Base-by-base conservation (phyloP, 495 filamentous ascomycete genomes). In the Penicillium angulare region DNA sequence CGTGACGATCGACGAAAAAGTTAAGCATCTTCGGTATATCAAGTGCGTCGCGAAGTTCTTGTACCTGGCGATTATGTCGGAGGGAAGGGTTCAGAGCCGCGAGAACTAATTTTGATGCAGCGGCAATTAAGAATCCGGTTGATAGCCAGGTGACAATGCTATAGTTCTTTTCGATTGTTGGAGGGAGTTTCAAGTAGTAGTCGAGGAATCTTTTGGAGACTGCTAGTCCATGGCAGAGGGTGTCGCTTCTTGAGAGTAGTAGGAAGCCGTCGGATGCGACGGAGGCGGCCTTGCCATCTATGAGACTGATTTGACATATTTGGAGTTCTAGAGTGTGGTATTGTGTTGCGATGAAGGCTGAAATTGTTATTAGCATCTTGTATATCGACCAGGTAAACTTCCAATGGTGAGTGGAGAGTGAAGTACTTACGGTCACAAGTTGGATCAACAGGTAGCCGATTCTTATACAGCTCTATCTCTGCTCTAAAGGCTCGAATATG, bases 61-160 rank as follows among this genome's bases (percentile, higher is more conserved):
- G 38, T n/a, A 56, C 48, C 27, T 55, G 53, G 7, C 26, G 17
- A 34, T 55, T 42, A 32, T 56, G 20, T 32, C 53, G 48, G 16
- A 56, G 34, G 38, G 53, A 52, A 23, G 53, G 48, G 23, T 56
- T 49, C 36, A 56, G 35, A n/a, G 53, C 46, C 20, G 49, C 53
- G 22, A 56, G 36, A 36, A 43, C 49, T 3, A 56, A 43, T 43
- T 56, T 56, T 32, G 48, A 56, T 48, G 53, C 50, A 17, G 49
- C 48, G 40, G 53, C 53, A 18, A 56, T n/a, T 29, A 38, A 36
- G 36, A 56, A 52, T 32, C 53, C 55, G 3, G 46, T 43, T n/a
- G 39, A 40, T 26, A 42, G 36, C 56, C 56, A 59, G 47, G 55
- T 47, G 6, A 35, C 22, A 32, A 47, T 35, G 20, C 42, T 58